phyloP scores from a whole-genome alignment of 345 rosid genomes.

The Euclidium syriacum region DNA sequence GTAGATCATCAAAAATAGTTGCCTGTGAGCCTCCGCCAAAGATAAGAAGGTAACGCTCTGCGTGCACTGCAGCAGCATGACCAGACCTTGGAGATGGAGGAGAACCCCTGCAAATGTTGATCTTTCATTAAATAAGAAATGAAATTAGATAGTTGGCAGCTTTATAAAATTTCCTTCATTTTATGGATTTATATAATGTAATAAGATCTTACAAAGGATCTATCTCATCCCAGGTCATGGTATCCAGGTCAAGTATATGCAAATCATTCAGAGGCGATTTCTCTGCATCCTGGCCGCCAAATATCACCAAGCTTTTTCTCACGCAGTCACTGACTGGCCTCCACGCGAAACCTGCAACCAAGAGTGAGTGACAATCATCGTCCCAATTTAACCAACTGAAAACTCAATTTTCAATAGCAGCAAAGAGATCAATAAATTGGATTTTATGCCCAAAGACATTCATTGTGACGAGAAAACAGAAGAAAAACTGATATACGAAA shows the following conservation, averaged over 20 bases:
- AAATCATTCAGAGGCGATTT: conserved; percentile 60
- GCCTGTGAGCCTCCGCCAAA: too few species aligned
- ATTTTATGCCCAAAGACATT: conserved; percentile 44
- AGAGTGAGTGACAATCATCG: not conserved
- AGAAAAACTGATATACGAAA: not conserved
- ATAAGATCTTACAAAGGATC: conserved; percentile 61
- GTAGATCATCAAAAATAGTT: conserved; percentile 70
- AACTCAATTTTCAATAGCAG: not conserved
- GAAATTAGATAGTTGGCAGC: not conserved
- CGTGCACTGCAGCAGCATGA: too few species aligned
- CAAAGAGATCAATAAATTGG: not conserved
- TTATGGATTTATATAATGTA: not conserved
- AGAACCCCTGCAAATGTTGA: conserved; percentile 43
- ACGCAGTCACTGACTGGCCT: conserved; percentile 78
- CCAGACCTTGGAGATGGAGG: conserved; percentile 89
- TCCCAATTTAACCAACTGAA: not conserved
- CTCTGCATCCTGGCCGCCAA: conserved; percentile 84
- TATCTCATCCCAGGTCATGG: too few species aligned
- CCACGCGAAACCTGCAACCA: conserved; percentile 68
- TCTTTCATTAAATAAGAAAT: not conserved
- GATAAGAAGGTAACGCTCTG: too few species aligned
- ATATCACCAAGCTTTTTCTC: conserved; percentile 63
- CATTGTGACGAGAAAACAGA: conserved; percentile 41
- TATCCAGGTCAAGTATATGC: too few species aligned
- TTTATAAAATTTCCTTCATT: not conserved